phyloP scores from a whole-genome alignment of 805 yeast species.

The Metschnikowia kofuensis region DNA sequence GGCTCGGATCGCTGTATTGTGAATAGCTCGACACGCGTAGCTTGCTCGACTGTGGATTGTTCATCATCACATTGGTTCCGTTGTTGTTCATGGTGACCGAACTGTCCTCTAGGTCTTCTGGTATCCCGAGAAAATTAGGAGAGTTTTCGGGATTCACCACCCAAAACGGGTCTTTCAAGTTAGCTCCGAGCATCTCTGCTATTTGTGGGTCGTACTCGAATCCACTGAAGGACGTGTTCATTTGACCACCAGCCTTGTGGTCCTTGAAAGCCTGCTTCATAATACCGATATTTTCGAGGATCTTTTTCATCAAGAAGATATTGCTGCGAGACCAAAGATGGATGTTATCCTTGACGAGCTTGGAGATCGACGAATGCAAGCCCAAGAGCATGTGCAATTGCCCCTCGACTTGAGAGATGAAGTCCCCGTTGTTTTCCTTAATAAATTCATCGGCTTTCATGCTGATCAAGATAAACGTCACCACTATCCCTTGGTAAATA shows the following conservation, averaged over 20 bases:
- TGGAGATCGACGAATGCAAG: conserved; percentile 24
- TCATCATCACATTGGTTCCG: conserved; percentile 2
- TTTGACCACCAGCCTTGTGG: conserved; percentile 1
- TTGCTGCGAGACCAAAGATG: conserved; percentile 37
- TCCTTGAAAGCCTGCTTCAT: conserved; percentile 15
- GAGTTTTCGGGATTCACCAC: conserved; percentile 34
- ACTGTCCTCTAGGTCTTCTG: conserved; percentile 3
- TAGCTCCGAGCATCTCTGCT: conserved; percentile 40
- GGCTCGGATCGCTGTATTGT: background rate
- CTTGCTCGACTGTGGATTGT: background rate
- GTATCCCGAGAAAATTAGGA: conserved; percentile 9
- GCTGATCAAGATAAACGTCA: conserved; percentile 47
- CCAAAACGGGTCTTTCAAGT: conserved; percentile 50
- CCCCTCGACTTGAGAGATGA: conserved; percentile 23
- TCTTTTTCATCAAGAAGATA: conserved; percentile 29
- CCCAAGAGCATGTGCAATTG: conserved; percentile 23
- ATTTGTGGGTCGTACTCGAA: conserved; percentile 19
- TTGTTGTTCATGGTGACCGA: conserved; percentile 1
- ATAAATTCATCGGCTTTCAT: conserved; percentile 37
- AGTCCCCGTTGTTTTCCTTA: conserved; percentile 17
- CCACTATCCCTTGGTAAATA: conserved; percentile 51
- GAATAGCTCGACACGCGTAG: background rate
- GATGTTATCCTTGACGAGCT: conserved; percentile 16
- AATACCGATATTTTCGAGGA: conserved; percentile 25
- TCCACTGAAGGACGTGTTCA: conserved; percentile 5